Conservation (phyloP, 2,329 filamentous ascomycete genomes). For the Plenodomus lindquistii region DNA sequence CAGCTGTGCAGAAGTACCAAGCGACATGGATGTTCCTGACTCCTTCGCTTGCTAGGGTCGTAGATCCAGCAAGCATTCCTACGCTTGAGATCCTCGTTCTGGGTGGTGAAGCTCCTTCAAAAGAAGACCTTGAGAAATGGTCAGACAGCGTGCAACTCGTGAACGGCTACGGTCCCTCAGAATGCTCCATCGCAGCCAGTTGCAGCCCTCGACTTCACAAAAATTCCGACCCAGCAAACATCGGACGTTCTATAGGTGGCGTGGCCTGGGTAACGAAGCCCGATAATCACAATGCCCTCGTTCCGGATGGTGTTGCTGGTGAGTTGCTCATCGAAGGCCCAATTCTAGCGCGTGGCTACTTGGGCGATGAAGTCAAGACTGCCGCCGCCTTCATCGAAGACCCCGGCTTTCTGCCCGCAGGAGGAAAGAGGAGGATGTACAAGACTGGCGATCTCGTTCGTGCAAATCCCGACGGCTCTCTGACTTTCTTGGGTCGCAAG, state of each 20-base stretch:
- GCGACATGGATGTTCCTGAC: background rate
- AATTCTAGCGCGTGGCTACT: slow-evolving; percentile 38
- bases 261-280: slow-evolving; percentile 44
- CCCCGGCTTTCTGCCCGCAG: background rate
- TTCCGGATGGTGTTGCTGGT: slow-evolving; percentile 17
- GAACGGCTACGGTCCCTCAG: slow-evolving; percentile 17
- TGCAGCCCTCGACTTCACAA: background rate
- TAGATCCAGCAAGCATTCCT: slow-evolving; percentile 48
- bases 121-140: slow-evolving; percentile 7
- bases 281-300: slow-evolving; percentile 17
- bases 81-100: slow-evolving; percentile 46
- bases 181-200: slow-evolving; percentile 9
- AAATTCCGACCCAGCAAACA: slow-evolving; percentile 5
- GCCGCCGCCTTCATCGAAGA: slow-evolving; percentile 1
- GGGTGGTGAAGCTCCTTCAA: slow-evolving; percentile 44
- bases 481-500: too few species aligned
- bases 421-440: slow-evolving; percentile 5
- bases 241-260: slow-evolving; percentile 56
- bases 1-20: background rate
- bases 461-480: too few species aligned
- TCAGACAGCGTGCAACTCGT: slow-evolving; percentile 8
- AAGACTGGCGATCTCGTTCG: slow-evolving; percentile 10
- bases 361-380: slow-evolving; percentile 10
- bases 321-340: slow-evolving; percentile 63
- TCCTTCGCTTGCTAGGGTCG: slow-evolving; percentile 26